phyloP scores from a whole-genome alignment of 2,329 filamentous ascomycete genomes.

The Drechslerella coelobrocha region DNA sequence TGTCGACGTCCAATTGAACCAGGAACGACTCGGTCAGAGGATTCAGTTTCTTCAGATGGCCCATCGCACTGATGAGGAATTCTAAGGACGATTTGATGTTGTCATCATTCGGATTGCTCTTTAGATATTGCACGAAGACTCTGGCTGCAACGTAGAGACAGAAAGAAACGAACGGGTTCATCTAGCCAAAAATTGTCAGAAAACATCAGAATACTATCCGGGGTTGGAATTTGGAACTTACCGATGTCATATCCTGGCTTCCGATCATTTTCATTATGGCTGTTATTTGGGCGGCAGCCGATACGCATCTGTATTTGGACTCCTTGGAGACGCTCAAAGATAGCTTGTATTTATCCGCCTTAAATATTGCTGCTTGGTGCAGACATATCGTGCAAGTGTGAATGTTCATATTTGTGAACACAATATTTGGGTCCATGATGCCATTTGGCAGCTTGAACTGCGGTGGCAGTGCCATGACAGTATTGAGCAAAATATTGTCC shows the following conservation, averaged over 20 bases:
- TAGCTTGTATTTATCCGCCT: constrained; percentile 86
- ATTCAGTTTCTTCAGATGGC: constrained; percentile 83
- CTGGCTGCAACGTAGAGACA: constrained; percentile 94
- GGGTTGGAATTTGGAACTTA: constrained; percentile 62
- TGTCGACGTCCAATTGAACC: constrained; percentile 88
- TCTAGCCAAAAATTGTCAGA: constrained; percentile 62
- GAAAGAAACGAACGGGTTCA: constrained; percentile 95
- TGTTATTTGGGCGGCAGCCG: constrained; percentile 89
- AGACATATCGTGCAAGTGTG: constrained; percentile 95
- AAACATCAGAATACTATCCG: neutral
- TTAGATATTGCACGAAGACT: constrained; percentile 96
- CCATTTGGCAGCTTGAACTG: constrained; percentile 80
- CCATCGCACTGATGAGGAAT: constrained; percentile 89
- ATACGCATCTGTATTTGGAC: constrained; percentile 90
- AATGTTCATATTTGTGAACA: constrained; percentile 96
- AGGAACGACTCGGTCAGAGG: constrained; percentile 93
- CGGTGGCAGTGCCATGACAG: constrained; percentile 79
- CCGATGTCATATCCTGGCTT: constrained; percentile 81
- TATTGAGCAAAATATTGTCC: constrained; percentile 89
- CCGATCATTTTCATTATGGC: constrained; percentile 95
- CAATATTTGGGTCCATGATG: constrained; percentile 78
- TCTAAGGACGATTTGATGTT: constrained; percentile 81
- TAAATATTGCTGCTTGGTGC: constrained; percentile 98
- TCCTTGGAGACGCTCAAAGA: constrained; percentile 79
- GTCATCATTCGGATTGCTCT: constrained; percentile 84